These are phyloP conservation scores for Plasmodium blacklocki DNA, from an alignment of 169 alveolate genomes.

Conservation along the genomic window DNA sequence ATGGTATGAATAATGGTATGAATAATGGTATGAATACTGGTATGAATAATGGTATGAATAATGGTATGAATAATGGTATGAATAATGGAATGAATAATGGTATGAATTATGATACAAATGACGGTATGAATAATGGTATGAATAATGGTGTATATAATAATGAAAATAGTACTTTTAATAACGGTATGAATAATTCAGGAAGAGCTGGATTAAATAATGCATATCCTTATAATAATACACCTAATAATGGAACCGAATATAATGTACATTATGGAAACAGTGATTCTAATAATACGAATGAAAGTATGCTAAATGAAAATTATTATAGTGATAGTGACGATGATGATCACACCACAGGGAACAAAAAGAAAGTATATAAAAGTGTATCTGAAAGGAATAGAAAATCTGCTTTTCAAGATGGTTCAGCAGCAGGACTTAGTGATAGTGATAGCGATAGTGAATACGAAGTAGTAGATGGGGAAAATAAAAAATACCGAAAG, in stretches of 20 bases:
- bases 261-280: constrained; percentile 23
- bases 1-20: too few relatives aligned
- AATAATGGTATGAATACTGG: too few relatives aligned
- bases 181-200: too few relatives aligned
- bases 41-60: too few relatives aligned
- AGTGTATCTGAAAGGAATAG: not conserved
- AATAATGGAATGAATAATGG: too few relatives aligned
- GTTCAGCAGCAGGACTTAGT: not conserved
- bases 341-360: not conserved
- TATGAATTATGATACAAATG: too few relatives aligned
- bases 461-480: constrained; percentile 15
- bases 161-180: not conserved
- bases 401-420: not conserved
- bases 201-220: too few relatives aligned
- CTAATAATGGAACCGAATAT: not conserved
- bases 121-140: not conserved
- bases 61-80: too few relatives aligned
- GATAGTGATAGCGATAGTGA: constrained; percentile 3
- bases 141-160: not conserved
- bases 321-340: not conserved
- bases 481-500: not conserved
- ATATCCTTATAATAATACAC: too few relatives aligned
- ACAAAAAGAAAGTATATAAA: constrained; percentile 15
- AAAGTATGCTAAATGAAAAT: not conserved
- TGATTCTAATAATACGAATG: not conserved